These are phyloP conservation scores for Serendipita vermifera DNA, from an alignment of 768 basidiomycete genomes.

Conservation along the genomic window DNA sequence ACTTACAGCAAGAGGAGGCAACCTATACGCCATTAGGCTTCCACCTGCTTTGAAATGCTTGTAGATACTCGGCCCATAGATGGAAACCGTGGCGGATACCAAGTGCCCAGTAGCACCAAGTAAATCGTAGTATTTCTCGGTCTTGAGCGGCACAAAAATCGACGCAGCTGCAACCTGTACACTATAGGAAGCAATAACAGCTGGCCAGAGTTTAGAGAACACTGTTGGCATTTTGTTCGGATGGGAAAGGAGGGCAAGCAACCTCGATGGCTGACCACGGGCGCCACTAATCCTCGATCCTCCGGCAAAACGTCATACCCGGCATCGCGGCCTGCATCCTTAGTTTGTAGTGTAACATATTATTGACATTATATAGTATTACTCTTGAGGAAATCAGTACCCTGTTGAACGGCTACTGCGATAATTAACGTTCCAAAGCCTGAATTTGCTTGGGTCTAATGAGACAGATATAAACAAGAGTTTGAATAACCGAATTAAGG, in stretches of 20 bases:
- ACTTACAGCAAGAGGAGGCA: neutral
- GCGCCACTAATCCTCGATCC: no score
- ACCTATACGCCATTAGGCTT: neutral
- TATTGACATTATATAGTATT: no score
- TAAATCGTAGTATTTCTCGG: slow-evolving; percentile 56
- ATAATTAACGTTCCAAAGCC: no score
- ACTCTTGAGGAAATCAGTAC: no score
- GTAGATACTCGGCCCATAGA: slow-evolving; percentile 45
- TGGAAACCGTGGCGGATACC: slow-evolving; percentile 42
- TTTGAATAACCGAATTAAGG: no score
- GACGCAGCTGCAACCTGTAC: slow-evolving; percentile 25
- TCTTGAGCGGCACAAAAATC: slow-evolving; percentile 50
- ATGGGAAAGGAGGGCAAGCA: neutral
- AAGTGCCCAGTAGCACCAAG: slow-evolving; percentile 55
- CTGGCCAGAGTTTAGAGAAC: slow-evolving; percentile 31
- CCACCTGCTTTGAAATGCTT: slow-evolving; percentile 12
- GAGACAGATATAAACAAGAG: no score
- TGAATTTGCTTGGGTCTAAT: no score
- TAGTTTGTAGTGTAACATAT: no score
- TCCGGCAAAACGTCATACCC: no score
- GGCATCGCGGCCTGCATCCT: no score
- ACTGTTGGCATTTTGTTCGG: neutral
- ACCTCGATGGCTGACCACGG: neutral
- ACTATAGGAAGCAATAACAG: neutral
- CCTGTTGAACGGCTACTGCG: no score